Conservation (phyloP, 257 asterid genomes). For the Paraleonurus japonicus region DNA sequence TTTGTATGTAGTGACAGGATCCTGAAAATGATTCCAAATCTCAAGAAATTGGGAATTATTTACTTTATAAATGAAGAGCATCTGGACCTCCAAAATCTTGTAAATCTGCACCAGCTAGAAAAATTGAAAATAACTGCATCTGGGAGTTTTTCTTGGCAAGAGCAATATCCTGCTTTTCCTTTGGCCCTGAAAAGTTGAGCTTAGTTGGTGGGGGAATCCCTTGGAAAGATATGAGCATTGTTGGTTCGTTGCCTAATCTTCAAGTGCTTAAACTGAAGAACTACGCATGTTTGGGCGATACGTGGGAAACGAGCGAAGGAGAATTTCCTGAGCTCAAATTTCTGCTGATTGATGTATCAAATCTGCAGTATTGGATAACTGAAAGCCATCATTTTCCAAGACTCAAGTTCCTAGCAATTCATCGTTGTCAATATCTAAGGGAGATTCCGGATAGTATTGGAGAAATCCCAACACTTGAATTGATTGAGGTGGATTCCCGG, state of each 20-base stretch:
- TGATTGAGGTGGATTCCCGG: background rate
- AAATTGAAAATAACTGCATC: background rate
- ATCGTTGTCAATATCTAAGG: background rate
- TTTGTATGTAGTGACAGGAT: background rate
- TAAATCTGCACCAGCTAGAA: conserved; percentile 1
- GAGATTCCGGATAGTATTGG: conserved; percentile 4
- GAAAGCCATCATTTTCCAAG: conserved; percentile 3
- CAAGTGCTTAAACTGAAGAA: too few relatives aligned
- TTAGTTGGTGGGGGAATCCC: conserved; percentile 2
- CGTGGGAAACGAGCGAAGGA: background rate
- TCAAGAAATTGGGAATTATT: background rate
- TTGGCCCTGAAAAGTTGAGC: conserved; percentile 3
- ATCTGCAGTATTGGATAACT: background rate
- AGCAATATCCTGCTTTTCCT: background rate
- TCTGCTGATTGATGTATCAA: background rate
- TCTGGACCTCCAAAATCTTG: background rate
- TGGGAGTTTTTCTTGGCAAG: background rate
- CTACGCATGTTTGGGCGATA: background rate
- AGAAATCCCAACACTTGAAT: background rate
- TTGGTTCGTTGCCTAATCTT: too few relatives aligned
- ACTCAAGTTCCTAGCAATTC: background rate
- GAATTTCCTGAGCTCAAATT: conserved; percentile 11
- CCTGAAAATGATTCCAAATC: background rate
- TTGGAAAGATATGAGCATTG: too few relatives aligned
- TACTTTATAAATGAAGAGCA: background rate